Percentiles rank a stretch among this genome's conserved stretches.
Conservation (phyloP, 352 stramenopile genomes). For the Phytopythium litorale region DNA sequence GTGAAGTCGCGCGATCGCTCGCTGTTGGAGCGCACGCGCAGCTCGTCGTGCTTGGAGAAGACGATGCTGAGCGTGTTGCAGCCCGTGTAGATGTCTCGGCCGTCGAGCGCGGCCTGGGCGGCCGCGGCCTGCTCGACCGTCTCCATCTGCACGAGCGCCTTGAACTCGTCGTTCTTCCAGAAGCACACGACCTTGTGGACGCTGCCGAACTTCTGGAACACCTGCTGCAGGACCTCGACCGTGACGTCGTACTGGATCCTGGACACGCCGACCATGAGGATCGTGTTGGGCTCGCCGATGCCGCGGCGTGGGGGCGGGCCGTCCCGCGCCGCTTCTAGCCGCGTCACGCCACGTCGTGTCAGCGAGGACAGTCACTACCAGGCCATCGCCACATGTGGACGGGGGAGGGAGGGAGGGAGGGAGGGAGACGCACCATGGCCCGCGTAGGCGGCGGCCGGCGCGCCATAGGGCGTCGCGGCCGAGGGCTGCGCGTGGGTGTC, state of each 20-base stretch:
- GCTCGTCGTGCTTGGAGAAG: conserved; percentile 66
- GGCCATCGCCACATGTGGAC: background rate
- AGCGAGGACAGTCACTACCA: background rate
- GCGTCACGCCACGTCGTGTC: background rate
- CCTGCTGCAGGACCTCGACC: conserved; percentile 75
- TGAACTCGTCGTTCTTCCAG: conserved; percentile 82
- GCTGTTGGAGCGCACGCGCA: conserved; percentile 76
- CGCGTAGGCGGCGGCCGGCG: conserved; percentile 13
- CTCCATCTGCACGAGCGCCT: conserved; percentile 78
- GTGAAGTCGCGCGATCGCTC: conserved; percentile 70
- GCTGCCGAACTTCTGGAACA: conserved; percentile 84
- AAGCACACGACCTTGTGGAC: conserved; percentile 83
- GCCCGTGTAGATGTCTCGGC: conserved; percentile 83
- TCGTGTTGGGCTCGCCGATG: conserved; percentile 46
- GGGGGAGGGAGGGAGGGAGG: background rate
- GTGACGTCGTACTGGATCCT: conserved; percentile 86
- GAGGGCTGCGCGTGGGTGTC: conserved; percentile 9
- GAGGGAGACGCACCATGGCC: conserved; percentile 5
- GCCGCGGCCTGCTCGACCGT: conserved; percentile 67
- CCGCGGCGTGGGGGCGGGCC: conserved; percentile 22
- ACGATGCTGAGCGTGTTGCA: conserved; percentile 82
- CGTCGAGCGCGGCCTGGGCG: conserved; percentile 64
- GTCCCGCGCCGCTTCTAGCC: conserved; percentile 8
- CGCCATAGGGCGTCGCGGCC: background rate
- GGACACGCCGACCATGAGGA: conserved; percentile 75